Percentiles rank a stretch among this genome's conserved stretches.
Conservation (phyloP, 768 basidiomycete genomes). For the Tephrocybe rancida region DNA sequence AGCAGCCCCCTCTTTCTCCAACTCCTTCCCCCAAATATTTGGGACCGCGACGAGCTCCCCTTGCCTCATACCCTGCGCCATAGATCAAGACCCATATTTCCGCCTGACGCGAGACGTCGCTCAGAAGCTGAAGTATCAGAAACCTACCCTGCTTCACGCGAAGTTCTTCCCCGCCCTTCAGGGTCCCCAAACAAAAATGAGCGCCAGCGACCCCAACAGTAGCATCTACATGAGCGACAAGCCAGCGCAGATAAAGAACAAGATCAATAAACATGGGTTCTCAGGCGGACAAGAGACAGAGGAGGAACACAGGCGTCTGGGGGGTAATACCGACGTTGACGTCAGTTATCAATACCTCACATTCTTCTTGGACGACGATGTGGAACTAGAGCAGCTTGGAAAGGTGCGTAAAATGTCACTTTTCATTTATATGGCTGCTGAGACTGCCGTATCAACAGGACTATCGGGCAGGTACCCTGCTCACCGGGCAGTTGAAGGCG, state of each 20-base stretch:
- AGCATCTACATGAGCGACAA: constrained; percentile 98
- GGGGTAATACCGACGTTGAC: constrained; percentile 94
- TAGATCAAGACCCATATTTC: constrained; percentile 98
- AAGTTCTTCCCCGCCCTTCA: constrained; percentile 99
- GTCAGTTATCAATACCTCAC: constrained; percentile 93
- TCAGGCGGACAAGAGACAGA: constrained; percentile 95
- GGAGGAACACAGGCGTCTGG: constrained; percentile 87
- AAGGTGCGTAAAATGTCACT: constrained; percentile 50
- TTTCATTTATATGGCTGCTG: not conserved
- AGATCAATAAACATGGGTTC: constrained; percentile 95
- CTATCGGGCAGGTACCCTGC: constrained; percentile 83
- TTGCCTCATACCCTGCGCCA: constrained; percentile 95
- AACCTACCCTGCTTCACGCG: constrained; percentile 89
- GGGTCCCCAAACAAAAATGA: constrained; percentile 99
- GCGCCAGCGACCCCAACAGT: constrained; percentile 90
- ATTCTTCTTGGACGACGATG: constrained; percentile 96
- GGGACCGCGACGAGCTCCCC: constrained; percentile 82
- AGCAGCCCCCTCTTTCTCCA: constrained; percentile 95
- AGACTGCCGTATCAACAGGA: constrained; percentile 52
- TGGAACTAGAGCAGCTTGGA: constrained; percentile 75
- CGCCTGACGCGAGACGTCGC: constrained; percentile 97
- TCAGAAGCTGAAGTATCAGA: constrained; percentile 91
- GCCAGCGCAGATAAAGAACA: constrained; percentile 92
- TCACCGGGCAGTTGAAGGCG: constrained; percentile 92
- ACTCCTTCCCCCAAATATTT: constrained; percentile 98